A percentile compares a stretch with the other conserved stretches of the same genome.
Conservation (phyloP, 2,329 filamentous ascomycete species). For the Teratosphaeria zuluensis region DNA sequence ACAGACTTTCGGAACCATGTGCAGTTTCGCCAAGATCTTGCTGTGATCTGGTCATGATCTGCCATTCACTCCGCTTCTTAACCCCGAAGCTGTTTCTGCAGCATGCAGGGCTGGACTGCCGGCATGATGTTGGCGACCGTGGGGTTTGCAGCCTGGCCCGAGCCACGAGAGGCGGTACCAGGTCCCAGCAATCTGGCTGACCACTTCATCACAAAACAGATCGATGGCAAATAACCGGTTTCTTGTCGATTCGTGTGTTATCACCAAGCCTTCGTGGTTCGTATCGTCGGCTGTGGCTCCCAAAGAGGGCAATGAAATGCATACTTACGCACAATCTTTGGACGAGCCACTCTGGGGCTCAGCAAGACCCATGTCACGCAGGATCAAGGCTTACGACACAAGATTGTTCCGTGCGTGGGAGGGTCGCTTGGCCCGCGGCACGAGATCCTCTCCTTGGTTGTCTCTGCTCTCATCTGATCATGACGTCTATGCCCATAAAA, state of each 20-base stretch:
- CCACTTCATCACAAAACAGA: background rate
- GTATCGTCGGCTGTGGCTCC: background rate
- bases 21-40: background rate
- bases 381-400: too few species aligned
- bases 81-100: too few species aligned
- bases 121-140: background rate
- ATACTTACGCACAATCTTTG: background rate
- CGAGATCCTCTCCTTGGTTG: background rate
- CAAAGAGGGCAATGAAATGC: background rate
- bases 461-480: constrained; percentile 10
- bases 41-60: background rate
- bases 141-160: background rate
- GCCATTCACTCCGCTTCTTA: background rate
- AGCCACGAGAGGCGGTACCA: background rate
- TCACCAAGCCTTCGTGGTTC: background rate
- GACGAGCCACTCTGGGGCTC: background rate
- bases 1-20: background rate
- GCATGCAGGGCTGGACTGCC: background rate
- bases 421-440: too few species aligned
- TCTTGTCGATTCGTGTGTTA: background rate
- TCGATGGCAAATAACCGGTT: background rate
- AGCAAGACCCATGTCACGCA: background rate
- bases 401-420: too few species aligned
- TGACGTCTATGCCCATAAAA: constrained; percentile 11
- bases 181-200: background rate